Evolutionary conservation across 768 basidiomycete genomes (phyloP).

Genomic region (Xanthoconium stramineum): DNA sequence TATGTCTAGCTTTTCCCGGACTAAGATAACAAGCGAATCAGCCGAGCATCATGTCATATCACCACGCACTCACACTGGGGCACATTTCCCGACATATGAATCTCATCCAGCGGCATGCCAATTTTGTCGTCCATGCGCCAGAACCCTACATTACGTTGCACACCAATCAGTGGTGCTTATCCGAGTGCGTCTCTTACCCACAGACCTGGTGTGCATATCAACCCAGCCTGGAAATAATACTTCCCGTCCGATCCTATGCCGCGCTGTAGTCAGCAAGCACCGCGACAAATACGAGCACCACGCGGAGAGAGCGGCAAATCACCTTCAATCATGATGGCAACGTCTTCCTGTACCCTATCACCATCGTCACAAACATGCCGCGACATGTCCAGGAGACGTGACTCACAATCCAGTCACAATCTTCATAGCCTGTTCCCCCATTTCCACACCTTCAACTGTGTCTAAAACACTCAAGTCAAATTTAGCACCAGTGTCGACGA

Average conservation of each 20-base stretch:
- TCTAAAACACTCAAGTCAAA: conserved; percentile 45
- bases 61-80: conserved; percentile 55
- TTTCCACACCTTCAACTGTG: conserved; percentile 18
- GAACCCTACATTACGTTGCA: conserved; percentile 45
- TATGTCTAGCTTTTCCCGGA: conserved; percentile 56
- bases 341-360: conserved; percentile 52
- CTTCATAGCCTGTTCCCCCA: conserved; percentile 52
- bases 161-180: not conserved
- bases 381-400: not conserved
- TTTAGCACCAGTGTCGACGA: conserved; percentile 45
- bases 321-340: conserved; percentile 63
- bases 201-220: conserved; percentile 61
- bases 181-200: not conserved
- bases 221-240: conserved; percentile 75
- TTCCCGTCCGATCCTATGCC: conserved; percentile 57
- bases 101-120: conserved; percentile 67
- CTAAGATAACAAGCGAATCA: conserved; percentile 29
- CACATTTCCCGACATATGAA: conserved; percentile 67
- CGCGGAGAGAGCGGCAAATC: conserved; percentile 6
- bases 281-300: conserved; percentile 11
- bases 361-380: conserved; percentile 5
- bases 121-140: conserved; percentile 79
- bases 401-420: conserved; percentile 62
- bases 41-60: not conserved
- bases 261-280: conserved; percentile 17